Base-by-base conservation (phyloP, 2,329 filamentous ascomycete species). In the Botrytis pseudocinerea region DNA sequence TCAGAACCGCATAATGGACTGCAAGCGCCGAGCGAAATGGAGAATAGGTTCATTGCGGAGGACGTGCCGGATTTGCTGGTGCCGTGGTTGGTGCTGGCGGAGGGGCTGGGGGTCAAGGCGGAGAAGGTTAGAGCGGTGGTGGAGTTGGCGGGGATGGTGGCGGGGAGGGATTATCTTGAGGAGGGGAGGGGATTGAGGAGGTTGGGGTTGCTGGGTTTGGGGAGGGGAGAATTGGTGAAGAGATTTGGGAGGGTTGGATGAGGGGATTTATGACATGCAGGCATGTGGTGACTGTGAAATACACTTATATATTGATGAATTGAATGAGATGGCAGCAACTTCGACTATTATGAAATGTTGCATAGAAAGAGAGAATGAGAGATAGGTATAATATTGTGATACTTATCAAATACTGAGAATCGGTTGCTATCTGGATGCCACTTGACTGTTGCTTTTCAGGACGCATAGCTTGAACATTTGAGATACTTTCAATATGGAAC, bases 1-100 rank as follows among this genome's bases (percentile, higher is more conserved):
- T 70, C 68, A 1, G 8, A 14, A 22, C 57, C 68, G 10, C 68
- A 70, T 20, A 62, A 62, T 12, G 38, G 32, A n/a, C 10, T 70
- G 6, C 16, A 28, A 25, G 68, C 68, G 14, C 74, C 74, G 3
- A 4, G 32, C 0, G 44, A 46, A 32, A 70, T 76, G 2, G 60
- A 70, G 2, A 71, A 74, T 74, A 60, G 74, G 32, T 74, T 74
- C 40, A 64, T 76, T 20, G 48, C 71, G 5, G 74, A 76, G 46
- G 74, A 76, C 69, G 74, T 76, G 12, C 74, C 74, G 25, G 71
- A 76, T 62, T 48, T 76, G 54, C 59, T 76, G 48, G 74, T 76
- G 18, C 63, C 69, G 28, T 76, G 74, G 74, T 51, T 51, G 65
- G 73, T 69, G 0, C 44, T 76, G 35, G 74, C 74, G 5, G 38